Evolutionary conservation across 2,329 filamentous ascomycete species (phyloP).

Genomic region (Paraphoma chrysanthemicola): DNA sequence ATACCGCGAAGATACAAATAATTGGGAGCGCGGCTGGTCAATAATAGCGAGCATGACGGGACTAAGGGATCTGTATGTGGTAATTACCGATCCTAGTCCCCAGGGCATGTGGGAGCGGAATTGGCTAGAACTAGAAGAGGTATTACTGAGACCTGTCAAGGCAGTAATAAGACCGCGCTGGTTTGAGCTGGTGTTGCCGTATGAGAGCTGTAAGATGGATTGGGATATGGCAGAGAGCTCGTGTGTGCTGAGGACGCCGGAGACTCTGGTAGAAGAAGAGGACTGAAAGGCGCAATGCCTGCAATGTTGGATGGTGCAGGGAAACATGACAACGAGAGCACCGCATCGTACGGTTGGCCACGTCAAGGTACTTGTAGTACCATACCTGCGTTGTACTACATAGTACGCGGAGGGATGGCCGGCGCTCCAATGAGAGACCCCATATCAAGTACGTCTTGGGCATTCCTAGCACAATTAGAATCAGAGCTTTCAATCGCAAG

Average conservation of each 20-base stretch:
- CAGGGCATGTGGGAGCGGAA: conserved; percentile 36
- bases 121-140: conserved; percentile 37
- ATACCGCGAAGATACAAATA: conserved; percentile 44
- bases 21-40: conserved; percentile 40
- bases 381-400: too few relatives aligned
- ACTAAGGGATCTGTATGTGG: conserved; percentile 34
- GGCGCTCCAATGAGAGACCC: too few relatives aligned
- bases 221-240: conserved; percentile 34
- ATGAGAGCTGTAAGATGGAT: conserved; percentile 31
- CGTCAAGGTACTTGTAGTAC: too few relatives aligned
- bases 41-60: conserved; percentile 36
- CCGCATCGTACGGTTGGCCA: too few relatives aligned
- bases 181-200: conserved; percentile 40
- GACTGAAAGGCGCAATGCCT: neutral
- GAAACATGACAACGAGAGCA: too few relatives aligned
- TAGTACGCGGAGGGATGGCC: too few relatives aligned
- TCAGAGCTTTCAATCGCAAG: too few relatives aligned
- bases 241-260: conserved; percentile 28
- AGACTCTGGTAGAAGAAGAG: neutral
- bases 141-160: conserved; percentile 33
- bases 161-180: conserved; percentile 19
- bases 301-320: too few relatives aligned
- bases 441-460: too few relatives aligned
- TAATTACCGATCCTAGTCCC: conserved; percentile 36
- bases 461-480: too few relatives aligned